Base-by-base conservation (phyloP, 2,329 filamentous ascomycete genomes). In the Geosmithia putterillii region DNA sequence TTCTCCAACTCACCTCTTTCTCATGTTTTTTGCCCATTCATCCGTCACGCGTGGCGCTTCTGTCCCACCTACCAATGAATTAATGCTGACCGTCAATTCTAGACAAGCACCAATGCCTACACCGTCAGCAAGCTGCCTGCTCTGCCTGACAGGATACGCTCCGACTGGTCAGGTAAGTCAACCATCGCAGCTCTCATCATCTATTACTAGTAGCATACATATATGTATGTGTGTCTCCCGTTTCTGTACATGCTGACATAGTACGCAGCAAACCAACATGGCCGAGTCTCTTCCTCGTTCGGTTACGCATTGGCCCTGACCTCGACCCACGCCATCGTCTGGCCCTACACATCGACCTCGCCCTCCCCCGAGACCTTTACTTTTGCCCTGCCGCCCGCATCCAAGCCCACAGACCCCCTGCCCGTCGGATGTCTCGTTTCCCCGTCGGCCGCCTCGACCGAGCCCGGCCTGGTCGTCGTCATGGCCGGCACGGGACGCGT, bases 41-140 rank as follows among this genome's bases (percentile, higher is more conserved):
- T 32, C 28, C 3, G 10, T 12, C 28, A 4, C 4, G 10, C 10
- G 28, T 4, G 10, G 10, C 28, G 15, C 10, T 12, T 32, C 6
- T 32, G 17, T 3, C 7, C 14, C 28, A 32, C 22, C 17, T 41
- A 15, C 39, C 17, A 17, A 40, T 20, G 18, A 39, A 7, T 39
- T n/a, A 38, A 21, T 21, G 17, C 20, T 18, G 36, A 38, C 36
- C 36, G 21, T 37, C 18, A 15, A n/a, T 28, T 34, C n/a, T 22
- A 94, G 84, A 86, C 86, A 35, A 86, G 80, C 56, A 95, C 86
- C 55, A 80, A 81, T 57, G 85, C 86, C 49, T 95, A 92, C 59
- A 83, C 76, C 38, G 85, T 94, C 48, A 86, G 83, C 62, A 88
- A 89, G 60, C 73, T 95, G 25, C 86, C 86, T 45, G 81, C 84